Conservation (phyloP, 495 filamentous ascomycete species). For the Venustampulla echinocandica region DNA sequence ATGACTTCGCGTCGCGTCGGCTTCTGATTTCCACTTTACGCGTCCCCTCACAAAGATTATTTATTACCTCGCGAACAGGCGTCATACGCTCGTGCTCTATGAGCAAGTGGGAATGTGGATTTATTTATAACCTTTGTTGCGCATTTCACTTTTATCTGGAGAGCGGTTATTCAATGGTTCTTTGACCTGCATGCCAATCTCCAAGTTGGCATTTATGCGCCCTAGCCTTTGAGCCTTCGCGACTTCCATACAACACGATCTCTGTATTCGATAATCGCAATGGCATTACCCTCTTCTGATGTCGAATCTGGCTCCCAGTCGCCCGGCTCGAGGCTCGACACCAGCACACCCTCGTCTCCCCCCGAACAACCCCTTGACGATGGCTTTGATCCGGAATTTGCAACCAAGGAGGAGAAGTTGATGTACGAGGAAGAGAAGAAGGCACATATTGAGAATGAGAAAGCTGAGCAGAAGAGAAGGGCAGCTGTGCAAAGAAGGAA, state of each 20-base stretch:
- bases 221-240: too few relatives aligned
- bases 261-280: too few relatives aligned
- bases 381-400: constrained; percentile 7
- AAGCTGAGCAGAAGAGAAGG: constrained; percentile 35
- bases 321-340: constrained; percentile 30
- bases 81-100: too few relatives aligned
- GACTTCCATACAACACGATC: too few relatives aligned
- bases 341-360: constrained; percentile 36
- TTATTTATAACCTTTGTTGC: too few relatives aligned
- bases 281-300: constrained; percentile 24
- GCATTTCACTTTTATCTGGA: too few relatives aligned
- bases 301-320: constrained; percentile 24
- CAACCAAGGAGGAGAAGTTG: constrained; percentile 11
- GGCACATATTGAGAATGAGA: constrained; percentile 37
- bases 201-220: too few relatives aligned
- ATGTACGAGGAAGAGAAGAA: constrained; percentile 40
- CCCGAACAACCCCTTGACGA: constrained; percentile 16
- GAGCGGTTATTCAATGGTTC: too few relatives aligned
- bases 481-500: constrained; percentile 8
- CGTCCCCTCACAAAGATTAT: constrained; percentile 3
- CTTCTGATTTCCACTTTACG: constrained; percentile 7
- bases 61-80: not conserved
- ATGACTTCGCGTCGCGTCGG: constrained; percentile 15
- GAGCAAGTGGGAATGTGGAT: too few relatives aligned
- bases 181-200: too few relatives aligned